phyloP scores from a whole-genome alignment of 495 filamentous ascomycete species.

The Parmelia sp. region DNA sequence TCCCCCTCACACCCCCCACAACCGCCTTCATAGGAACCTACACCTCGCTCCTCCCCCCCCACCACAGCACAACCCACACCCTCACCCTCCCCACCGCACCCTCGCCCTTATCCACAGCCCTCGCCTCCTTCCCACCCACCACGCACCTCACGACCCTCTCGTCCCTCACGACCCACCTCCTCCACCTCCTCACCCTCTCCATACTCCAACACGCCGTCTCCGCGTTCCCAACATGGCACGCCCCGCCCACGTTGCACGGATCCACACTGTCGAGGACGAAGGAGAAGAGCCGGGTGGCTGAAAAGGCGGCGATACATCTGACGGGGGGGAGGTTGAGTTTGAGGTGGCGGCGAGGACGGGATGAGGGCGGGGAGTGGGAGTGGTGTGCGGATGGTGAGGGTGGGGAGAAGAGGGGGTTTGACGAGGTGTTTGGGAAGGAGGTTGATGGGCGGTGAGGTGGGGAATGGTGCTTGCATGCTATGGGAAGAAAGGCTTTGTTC shows the following conservation, averaged over 20 bases:
- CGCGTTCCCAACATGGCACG: background rate
- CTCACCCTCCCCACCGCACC: slow-evolving; percentile 28
- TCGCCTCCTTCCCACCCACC: background rate
- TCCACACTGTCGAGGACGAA: background rate
- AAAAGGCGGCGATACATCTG: background rate
- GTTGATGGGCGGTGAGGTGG: background rate
- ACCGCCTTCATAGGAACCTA: slow-evolving; percentile 41
- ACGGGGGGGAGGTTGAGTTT: background rate
- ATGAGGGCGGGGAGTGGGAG: background rate
- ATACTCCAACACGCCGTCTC: slow-evolving; percentile 2
- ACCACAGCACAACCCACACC: slow-evolving; percentile 43
- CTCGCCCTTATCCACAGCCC: background rate
- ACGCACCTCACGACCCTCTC: background rate
- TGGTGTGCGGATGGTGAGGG: background rate
- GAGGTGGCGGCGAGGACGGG: background rate
- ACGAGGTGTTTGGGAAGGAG: background rate
- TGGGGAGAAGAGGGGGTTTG: background rate
- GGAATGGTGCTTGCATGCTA: background rate
- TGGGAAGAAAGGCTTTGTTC: no score
- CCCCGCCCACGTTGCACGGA: background rate
- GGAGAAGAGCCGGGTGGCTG: background rate
- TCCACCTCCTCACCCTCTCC: background rate
- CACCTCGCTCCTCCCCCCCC: slow-evolving; percentile 40
- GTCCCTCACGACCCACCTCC: background rate
- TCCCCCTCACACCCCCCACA: slow-evolving; percentile 17